Conservation (phyloP, 169 alveolate species). For the Eimeria praecox region DNA sequence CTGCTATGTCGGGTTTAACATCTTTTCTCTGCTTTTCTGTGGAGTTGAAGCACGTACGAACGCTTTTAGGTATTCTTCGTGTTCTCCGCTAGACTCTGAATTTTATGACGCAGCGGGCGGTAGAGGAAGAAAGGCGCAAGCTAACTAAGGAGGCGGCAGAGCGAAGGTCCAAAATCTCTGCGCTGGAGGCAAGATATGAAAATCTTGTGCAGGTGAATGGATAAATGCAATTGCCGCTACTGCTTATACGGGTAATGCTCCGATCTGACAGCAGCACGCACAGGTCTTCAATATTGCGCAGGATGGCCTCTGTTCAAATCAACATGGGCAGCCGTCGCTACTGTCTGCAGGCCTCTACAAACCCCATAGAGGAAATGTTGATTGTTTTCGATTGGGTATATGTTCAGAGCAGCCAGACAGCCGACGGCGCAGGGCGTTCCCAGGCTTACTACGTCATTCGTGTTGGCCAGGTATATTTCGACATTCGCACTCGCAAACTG, state of each 20-base stretch:
- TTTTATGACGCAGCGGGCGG: slow-evolving; percentile 86
- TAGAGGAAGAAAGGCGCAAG: slow-evolving; percentile 95
- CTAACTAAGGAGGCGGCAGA: slow-evolving; percentile 93
- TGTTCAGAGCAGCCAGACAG: slow-evolving; percentile 49
- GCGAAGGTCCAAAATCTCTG: slow-evolving; percentile 91
- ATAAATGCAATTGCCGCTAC: background rate
- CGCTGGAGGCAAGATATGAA: slow-evolving; percentile 92
- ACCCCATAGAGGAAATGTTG: background rate
- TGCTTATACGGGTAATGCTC: slow-evolving; percentile 1
- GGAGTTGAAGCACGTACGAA: background rate
- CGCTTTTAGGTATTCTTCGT: background rate
- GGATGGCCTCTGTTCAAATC: background rate
- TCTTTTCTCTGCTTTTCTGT: background rate
- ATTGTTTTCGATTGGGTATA: background rate
- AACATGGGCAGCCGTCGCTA: background rate
- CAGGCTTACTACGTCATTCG: slow-evolving; percentile 77
- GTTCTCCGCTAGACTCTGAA: background rate
- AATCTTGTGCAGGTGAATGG: slow-evolving; percentile 77
- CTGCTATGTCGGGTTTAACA: background rate
- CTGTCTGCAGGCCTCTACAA: slow-evolving; percentile 8
- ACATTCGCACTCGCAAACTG: background rate
- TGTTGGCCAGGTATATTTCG: slow-evolving; percentile 64
- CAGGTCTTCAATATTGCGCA: background rate
- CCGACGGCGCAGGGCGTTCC: slow-evolving; percentile 63
- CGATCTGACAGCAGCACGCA: background rate